Base-by-base conservation (phyloP, 768 basidiomycete species). In the Collybiopsis confluens region DNA sequence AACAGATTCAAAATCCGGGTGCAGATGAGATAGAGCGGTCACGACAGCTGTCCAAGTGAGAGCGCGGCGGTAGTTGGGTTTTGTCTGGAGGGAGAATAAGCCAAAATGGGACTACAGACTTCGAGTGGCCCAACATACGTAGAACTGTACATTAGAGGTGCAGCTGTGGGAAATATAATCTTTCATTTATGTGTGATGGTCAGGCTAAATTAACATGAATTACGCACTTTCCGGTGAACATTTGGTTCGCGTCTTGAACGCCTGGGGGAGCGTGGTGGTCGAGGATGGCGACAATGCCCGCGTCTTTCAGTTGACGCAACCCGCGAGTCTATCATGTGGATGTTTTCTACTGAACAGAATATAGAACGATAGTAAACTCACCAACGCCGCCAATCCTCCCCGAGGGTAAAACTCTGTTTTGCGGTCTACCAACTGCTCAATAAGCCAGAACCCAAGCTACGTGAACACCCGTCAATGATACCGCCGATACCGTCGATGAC, bases 361-460 rank as follows among this genome's bases (percentile, higher is more conserved):
- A 27, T 43, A 13, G 1, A 45, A n/a, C 13, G 3, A 35, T 13
- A 40, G n/a, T n/a, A 5, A 52, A 63, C 78, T 47, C 56, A 88
- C 89, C 33, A 92, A 74, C 46, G 83, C 78, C 2, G 60, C 52
- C 30, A 92, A 74, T 26, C 90, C 90, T 18, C 90, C 90, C 33
- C 80, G 76, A 13, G 88, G 85, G 63, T 77, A 91, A 43, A 73
- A 77, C 62, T 91, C 90, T 1, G 68, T 71, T 1, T 60, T 59
- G 3, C 83, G 75, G 62, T 90, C 63, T 0, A 91, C 89, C 7
- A 92, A 70, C 2, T 73, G 74, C 62, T 92, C 90, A 7, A 92
- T 70, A 44, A 91, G 83, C 90, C 90, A 92, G 64, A 86, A 92
- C 0, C 90, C 89, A 37, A 91, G 79, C 88, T 90, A n/a, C n/a